Percentiles rank a stretch among this genome's conserved stretches.
Conservation (phyloP, 2,329 filamentous ascomycete species). For the Arthrinium puccinioides region DNA sequence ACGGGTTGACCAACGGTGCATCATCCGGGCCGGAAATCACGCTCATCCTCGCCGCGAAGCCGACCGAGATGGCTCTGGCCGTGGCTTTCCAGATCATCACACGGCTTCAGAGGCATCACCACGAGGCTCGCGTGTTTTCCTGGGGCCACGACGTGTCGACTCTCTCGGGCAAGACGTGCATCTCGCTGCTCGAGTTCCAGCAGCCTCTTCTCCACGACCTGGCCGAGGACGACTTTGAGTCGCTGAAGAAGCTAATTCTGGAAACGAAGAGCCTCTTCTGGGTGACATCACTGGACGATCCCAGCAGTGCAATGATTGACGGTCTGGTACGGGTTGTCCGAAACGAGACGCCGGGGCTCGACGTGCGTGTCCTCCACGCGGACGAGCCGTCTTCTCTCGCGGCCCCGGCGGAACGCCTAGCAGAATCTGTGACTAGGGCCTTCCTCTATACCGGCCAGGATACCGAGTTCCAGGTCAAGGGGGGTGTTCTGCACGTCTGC, state of each 20-base stretch:
- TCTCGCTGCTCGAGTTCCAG: not conserved
- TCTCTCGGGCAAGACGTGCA: no score
- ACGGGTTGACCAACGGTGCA: no score
- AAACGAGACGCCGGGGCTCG: not conserved
- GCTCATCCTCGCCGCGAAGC: no score
- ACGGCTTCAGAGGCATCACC: no score
- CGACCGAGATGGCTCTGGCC: no score
- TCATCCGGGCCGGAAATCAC: no score
- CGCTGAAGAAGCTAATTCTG: not conserved
- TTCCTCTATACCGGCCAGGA: not conserved
- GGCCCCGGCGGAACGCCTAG: not conserved
- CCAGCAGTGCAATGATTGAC: not conserved
- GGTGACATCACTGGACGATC: not conserved
- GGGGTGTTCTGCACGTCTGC: not conserved
- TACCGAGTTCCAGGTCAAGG: not conserved
- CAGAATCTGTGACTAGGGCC: no score
- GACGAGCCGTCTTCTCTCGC: not conserved
- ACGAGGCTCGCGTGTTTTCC: no score
- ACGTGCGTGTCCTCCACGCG: not conserved
- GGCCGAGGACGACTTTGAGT: not conserved
- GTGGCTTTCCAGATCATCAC: no score
- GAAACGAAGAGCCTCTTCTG: not conserved
- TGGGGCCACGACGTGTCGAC: no score
- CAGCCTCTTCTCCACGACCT: not conserved
- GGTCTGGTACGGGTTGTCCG: not conserved